Base-by-base conservation (phyloP, 352 stramenopile genomes). In the Globisporangium abappressorium region DNA sequence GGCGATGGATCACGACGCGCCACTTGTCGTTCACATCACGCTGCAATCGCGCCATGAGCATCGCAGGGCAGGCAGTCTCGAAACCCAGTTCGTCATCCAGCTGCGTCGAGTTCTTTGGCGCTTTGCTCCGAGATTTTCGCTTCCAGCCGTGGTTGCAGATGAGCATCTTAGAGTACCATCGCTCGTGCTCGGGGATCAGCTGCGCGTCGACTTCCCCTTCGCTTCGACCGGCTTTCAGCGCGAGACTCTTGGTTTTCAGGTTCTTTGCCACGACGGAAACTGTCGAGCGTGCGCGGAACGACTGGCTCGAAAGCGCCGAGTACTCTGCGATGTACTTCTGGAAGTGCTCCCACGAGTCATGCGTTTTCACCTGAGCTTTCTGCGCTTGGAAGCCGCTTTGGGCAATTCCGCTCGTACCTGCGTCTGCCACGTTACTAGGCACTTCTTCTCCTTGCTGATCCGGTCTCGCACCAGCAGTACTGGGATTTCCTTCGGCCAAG, bases 141-240 rank as follows among this genome's bases (percentile, higher is more conserved):
- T 90, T 90, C 85, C 85, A 92, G 0, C 85, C 85, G 57, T 89
- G 82, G 7, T 80, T 88, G 62, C 85, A 93, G 54, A 91, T 92
- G 22, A 92, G 62, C 68, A 93, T 66, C 70, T 93, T 93, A 1
- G 83, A 92, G 51, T 86, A 91, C 85, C 85, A 93, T 38, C 87
- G 89, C 54, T 78, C 76, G 14, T 74, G 53, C 24, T 87, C 68
- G 0, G 85, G 85, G 12, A 92, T 80, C 57, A 91, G 24, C 20
- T 81, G 76, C 2, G 64, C 70, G 0, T 54, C 65, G 3, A 75
- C 64, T 0, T 79, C 75, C 4, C 69, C 53, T 0, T 54, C 38
- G 0, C 69, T 60, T 28, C 81, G 82, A n/a, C 74, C 81, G 3
- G 68, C 63, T 34, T 87, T 87, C 8, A 57, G 68, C 30, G 73